Evolutionary conservation across 176 grass and related monocot species (phyloP).

Genomic region (Oryza coarctata): DNA sequence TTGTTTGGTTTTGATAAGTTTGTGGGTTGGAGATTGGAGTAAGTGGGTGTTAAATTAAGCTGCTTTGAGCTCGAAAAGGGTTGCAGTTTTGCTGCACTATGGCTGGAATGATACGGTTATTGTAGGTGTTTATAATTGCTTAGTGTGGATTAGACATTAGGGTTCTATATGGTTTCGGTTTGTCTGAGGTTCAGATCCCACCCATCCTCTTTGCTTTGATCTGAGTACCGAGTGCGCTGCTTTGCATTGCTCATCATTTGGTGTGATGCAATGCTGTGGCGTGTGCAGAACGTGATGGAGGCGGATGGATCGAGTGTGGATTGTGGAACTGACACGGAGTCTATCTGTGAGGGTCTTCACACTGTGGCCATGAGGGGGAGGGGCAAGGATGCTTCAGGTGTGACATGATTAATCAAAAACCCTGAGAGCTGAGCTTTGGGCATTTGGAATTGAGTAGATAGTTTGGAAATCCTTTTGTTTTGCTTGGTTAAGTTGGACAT

Average conservation of each 20-base stretch:
- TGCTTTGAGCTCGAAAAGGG: neutral
- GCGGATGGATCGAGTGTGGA: slow-evolving; percentile 46
- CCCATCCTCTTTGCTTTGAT: neutral
- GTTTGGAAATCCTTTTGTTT: neutral
- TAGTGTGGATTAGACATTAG: neutral
- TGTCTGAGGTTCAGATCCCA: neutral
- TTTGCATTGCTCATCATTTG: neutral
- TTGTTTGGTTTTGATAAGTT: neutral
- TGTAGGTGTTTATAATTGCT: neutral
- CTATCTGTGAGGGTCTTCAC: slow-evolving; percentile 46
- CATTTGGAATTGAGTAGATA: neutral
- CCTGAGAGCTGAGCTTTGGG: neutral
- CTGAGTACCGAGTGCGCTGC: neutral
- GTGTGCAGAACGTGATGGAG: slow-evolving; percentile 60
- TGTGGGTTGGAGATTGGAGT: neutral
- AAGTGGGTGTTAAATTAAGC: neutral
- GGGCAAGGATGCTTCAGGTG: slow-evolving; percentile 73
- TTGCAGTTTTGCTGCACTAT: neutral
- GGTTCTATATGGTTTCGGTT: neutral
- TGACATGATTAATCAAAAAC: neutral
- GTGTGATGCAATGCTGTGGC: neutral
- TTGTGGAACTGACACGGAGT: slow-evolving; percentile 55
- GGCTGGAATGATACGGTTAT: neutral
- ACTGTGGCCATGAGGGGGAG: slow-evolving; percentile 39
- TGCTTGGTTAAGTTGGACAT: neutral